Evolutionary conservation across 169 alveolate species (phyloP), one percentile per base, ranked within the genome.

Genomic region (Cryptosporidium bovis): DNA sequence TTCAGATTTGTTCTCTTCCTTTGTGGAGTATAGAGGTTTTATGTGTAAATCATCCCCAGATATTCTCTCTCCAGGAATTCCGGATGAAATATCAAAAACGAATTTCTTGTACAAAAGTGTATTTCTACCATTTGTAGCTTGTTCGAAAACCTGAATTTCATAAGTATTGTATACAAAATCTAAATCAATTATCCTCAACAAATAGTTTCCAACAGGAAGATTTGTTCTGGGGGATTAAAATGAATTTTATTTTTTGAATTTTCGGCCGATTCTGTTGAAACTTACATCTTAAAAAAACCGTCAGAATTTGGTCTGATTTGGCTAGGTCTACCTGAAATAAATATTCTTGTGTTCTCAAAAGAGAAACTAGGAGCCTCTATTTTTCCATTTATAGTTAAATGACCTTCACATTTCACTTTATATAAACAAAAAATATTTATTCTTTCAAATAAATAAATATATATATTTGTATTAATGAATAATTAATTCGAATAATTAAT

Each of bases 231-330:
- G n/a, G 18, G 24, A 55, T 60, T 55, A 77, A 10, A 29, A 8
- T 60, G 24, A 36, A 24, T 24, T 24, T 24, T 24, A 0, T 24
- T 24, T 24, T 24, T 24, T 24, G 27, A 24, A 24, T 24, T 24
- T 24, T 24, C 27, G 27, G 27, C 27, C 27, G 27, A 24, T 24
- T 24, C 27, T 24, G 27, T 24, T 24, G 27, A n/a, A 60, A 77
- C 87, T 77, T 77, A 77, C 87, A 77, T 40, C 40, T 24, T 53
- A 60, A 77, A 77, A 48, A 48, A 64, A 18, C 87, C 87, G 20
- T 29, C 18, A 1, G 10, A 60, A 62, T 77, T 77, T 27, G 87
- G 87, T 13, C 48, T 36, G 18, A 71, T 36, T 31, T 65, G 58
- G 13, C 44, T 24, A 13, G 29, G n/a, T 16, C 51, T 53, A 16